These are phyloP conservation scores for Kitagawia praeruptora DNA, from an alignment of 129 eudicot genomes.

Conservation along the genomic window DNA sequence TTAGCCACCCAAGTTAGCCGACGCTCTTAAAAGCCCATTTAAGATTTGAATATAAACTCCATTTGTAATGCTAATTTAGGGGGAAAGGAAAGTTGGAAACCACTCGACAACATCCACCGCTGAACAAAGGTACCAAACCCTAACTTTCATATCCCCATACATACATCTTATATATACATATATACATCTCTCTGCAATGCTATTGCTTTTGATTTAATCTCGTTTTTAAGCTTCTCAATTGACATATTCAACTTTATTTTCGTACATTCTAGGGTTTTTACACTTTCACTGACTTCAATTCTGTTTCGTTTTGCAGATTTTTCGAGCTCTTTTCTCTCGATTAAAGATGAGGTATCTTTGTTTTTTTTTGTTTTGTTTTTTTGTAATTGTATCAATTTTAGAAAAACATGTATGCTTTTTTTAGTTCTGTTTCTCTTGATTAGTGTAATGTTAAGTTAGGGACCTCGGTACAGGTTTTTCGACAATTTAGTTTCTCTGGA, in stretches of 20 bases:
- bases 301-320: not conserved
- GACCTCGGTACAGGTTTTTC: not conserved
- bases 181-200: too few species aligned
- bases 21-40: not conserved
- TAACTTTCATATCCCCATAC: not conserved
- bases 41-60: not conserved
- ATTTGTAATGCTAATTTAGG: not conserved
- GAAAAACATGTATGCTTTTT: too few species aligned
- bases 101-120: not conserved
- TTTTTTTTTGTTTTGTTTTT: too few species aligned
- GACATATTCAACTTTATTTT: too few species aligned
- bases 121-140: not conserved
- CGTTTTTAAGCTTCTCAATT: not conserved
- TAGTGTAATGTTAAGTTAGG: too few species aligned
- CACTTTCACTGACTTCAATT: not conserved
- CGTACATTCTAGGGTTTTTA: not conserved
- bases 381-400: not conserved
- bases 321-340: not conserved
- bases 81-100: not conserved
- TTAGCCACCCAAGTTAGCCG: too few species aligned
- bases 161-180: not conserved
- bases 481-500: not conserved
- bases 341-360: conserved; percentile 10
- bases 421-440: too few species aligned
- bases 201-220: not conserved